These are phyloP conservation scores for Trichosporon asahii DNA, from an alignment of 1,284 basidiomycete genomes.

Conservation along the genomic window DNA sequence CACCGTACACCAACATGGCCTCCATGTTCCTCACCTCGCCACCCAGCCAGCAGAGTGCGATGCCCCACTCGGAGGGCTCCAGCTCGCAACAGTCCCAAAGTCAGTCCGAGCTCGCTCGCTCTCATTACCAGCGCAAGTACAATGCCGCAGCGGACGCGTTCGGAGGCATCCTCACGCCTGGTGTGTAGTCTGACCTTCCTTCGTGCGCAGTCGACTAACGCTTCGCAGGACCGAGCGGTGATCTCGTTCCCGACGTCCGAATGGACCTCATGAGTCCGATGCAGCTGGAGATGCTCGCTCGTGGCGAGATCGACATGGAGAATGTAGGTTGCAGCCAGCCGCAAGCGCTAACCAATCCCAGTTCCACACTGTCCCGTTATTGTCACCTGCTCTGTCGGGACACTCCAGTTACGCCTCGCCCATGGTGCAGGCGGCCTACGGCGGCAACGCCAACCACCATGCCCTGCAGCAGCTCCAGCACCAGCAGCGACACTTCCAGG, in stretches of 20 bases:
- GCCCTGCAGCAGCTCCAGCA: conserved; percentile 46
- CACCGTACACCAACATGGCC: conserved; percentile 35
- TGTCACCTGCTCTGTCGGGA: conserved; percentile 43
- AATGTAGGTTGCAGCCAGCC: conserved; percentile 27
- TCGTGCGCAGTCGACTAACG: neutral
- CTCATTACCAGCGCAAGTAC: conserved; percentile 16
- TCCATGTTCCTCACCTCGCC: conserved; percentile 43
- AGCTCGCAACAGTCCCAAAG: conserved; percentile 5
- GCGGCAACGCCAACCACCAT: conserved; percentile 20
- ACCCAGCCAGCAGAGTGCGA: conserved; percentile 12
- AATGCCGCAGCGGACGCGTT: conserved; percentile 13
- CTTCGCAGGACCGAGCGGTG: conserved; percentile 41
- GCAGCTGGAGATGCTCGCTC: conserved; percentile 43
- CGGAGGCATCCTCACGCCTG: conserved; percentile 34
- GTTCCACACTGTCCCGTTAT: conserved; percentile 39
- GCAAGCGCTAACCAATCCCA: conserved; percentile 10
- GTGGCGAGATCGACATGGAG: conserved; percentile 37
- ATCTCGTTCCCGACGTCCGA: conserved; percentile 41
- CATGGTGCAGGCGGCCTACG: conserved; percentile 25
- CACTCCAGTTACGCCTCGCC: conserved; percentile 39
- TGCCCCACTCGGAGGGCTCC: conserved; percentile 12
- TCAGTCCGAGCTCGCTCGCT: conserved; percentile 12
- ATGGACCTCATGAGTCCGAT: conserved; percentile 47
- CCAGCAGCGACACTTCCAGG: conserved; percentile 48
- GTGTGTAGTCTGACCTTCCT: conserved; percentile 25